Percentiles rank a stretch among this genome's conserved stretches.
phyloP scores from a whole-genome alignment of 768 basidiomycete species.

The Boletus eberwhitei region DNA sequence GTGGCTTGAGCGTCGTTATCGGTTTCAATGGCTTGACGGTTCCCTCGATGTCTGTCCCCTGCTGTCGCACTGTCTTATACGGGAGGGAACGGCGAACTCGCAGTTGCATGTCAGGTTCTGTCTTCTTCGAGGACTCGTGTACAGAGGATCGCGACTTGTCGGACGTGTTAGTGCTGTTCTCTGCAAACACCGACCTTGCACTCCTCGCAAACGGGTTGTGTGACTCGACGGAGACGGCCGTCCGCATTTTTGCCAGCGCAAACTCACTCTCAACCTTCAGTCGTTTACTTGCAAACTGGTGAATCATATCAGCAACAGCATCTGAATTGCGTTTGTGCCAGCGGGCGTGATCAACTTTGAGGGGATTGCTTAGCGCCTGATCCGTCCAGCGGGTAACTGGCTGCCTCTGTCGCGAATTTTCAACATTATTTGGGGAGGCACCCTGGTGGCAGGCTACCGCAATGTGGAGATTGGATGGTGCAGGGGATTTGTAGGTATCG shows the following conservation, averaged over 20 bases:
- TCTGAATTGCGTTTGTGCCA: constrained; percentile 25
- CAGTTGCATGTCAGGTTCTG: not conserved
- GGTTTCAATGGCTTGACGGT: constrained; percentile 23
- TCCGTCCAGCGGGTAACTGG: not conserved
- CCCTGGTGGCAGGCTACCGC: not conserved
- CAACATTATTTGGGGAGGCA: not conserved
- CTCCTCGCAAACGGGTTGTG: constrained; percentile 24
- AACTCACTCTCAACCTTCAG: constrained; percentile 23
- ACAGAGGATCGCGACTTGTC: not conserved
- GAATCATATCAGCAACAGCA: constrained; percentile 17
- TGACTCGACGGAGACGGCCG: not conserved
- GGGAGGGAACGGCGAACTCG: constrained; percentile 12
- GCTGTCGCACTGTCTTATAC: not conserved
- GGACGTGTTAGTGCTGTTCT: not conserved
- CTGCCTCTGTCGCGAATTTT: not conserved
- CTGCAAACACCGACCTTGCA: constrained; percentile 19
- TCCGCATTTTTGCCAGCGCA: constrained; percentile 10
- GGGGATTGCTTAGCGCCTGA: constrained; percentile 4
- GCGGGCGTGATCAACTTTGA: constrained; percentile 24
- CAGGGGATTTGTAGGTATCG: not conserved
- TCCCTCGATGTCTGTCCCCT: not conserved
- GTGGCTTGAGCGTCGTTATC: constrained; percentile 29
- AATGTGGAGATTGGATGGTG: not conserved
- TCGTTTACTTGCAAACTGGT: constrained; percentile 21
- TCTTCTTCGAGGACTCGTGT: not conserved